Evolutionary conservation across 73 alveolate genomes (phyloP).

Genomic region (Symbiodinium natans): DNA sequence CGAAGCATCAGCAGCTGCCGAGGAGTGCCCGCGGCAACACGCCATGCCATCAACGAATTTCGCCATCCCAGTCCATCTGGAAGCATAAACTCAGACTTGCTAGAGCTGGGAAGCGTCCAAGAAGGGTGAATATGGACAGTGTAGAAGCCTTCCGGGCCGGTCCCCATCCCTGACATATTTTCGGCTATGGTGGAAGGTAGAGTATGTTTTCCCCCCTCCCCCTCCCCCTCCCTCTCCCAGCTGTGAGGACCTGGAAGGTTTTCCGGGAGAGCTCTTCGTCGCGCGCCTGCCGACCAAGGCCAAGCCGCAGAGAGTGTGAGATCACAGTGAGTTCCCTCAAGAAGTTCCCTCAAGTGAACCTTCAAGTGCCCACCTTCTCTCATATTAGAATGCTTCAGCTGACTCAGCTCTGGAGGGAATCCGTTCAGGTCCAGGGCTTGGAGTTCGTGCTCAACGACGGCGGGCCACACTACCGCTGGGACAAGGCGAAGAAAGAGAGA

Average conservation of each 20-base stretch:
- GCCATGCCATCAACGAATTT: no score
- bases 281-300: not conserved
- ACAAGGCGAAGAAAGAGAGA: not conserved
- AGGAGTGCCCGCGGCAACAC: no score
- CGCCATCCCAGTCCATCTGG: not conserved
- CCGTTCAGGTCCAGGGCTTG: not conserved
- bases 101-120: no score
- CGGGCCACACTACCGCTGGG: constrained; percentile 92
- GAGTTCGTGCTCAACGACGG: constrained; percentile 90
- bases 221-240: no score
- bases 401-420: not conserved
- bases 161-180: no score
- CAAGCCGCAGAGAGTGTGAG: not conserved
- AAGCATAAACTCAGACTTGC: not conserved
- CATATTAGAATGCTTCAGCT: not conserved
- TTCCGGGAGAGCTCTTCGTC: not conserved
- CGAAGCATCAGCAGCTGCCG: not conserved
- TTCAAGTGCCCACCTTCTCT: not conserved
- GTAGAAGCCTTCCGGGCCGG: no score
- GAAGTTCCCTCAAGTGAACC: no score
- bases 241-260: not conserved
- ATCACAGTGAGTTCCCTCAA: no score
- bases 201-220: no score
- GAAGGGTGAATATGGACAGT: no score
- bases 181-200: no score